Percentiles rank a stretch among this genome's conserved stretches.
These are phyloP conservation scores for Pleurotus platypus DNA, from an alignment of 768 basidiomycete species.

Conservation along the genomic window DNA sequence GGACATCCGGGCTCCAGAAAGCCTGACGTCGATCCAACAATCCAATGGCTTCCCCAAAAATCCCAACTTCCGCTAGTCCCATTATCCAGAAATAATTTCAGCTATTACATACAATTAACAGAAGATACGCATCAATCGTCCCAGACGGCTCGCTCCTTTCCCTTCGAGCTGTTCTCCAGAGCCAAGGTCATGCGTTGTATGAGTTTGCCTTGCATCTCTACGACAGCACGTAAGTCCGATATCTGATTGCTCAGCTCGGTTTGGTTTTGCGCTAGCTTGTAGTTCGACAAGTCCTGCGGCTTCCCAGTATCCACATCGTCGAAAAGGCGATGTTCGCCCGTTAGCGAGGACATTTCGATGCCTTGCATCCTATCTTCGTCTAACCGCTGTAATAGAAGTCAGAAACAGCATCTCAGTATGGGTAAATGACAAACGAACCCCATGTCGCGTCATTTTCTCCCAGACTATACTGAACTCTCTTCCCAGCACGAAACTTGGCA, in stretches of 20 bases:
- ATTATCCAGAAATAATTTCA: too few relatives aligned
- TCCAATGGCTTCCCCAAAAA: too few relatives aligned
- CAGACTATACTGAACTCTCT: slow-evolving; percentile 89
- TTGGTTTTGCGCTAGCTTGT: slow-evolving; percentile 64
- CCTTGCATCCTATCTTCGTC: slow-evolving; percentile 14
- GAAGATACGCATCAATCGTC: neutral
- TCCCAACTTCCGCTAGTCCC: too few relatives aligned
- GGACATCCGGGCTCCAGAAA: too few relatives aligned
- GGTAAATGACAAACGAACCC: slow-evolving; percentile 25
- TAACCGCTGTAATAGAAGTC: slow-evolving; percentile 2
- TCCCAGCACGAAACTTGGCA: slow-evolving; percentile 90
- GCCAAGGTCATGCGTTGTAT: slow-evolving; percentile 33
- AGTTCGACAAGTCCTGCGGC: slow-evolving; percentile 47
- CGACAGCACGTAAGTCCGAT: slow-evolving; percentile 44
- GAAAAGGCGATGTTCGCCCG: slow-evolving; percentile 11
- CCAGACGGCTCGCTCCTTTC: slow-evolving; percentile 13
- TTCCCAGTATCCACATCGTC: slow-evolving; percentile 8
- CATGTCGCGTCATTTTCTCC: slow-evolving; percentile 67
- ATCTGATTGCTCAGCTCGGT: slow-evolving; percentile 66
- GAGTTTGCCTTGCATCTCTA: slow-evolving; percentile 60
- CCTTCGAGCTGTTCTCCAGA: slow-evolving; percentile 23
- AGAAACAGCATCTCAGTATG: neutral
- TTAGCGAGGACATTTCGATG: slow-evolving; percentile 11
- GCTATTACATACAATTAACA: too few relatives aligned
- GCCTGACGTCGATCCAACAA: too few relatives aligned